Evolutionary conservation across 257 asterid genomes (phyloP).

Genomic region (Solanum lycopersicoides): DNA sequence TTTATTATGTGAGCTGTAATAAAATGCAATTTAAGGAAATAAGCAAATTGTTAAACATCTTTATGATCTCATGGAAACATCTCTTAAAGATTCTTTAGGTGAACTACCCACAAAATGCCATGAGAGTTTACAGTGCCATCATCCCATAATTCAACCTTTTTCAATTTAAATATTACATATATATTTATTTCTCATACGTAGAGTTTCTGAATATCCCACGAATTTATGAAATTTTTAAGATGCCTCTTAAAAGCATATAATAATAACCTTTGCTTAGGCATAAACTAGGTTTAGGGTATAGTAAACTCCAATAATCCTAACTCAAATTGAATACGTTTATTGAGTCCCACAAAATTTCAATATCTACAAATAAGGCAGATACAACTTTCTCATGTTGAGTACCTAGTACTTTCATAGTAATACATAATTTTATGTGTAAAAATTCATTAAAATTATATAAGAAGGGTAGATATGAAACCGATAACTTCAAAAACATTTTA

Average conservation of each 20-base stretch:
- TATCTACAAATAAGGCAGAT: accelerated
- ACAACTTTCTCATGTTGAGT: not conserved
- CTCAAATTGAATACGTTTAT: accelerated
- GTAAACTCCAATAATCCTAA: no score
- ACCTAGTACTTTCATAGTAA: not conserved
- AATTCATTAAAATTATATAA: not conserved
- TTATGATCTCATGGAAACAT: not conserved
- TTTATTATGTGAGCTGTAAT: no score
- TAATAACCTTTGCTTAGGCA: no score
- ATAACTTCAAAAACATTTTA: not conserved
- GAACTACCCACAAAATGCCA: not conserved
- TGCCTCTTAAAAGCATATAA: no score
- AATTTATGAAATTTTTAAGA: no score
- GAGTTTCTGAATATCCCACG: no score
- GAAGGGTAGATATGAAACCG: not conserved
- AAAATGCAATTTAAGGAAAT: not conserved
- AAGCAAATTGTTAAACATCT: not conserved
- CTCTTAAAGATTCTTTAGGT: not conserved
- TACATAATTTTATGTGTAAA: not conserved
- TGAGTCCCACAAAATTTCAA: not conserved
- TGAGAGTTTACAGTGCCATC: not conserved
- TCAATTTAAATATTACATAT: not conserved
- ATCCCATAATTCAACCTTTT: not conserved
- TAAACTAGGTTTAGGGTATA: no score
- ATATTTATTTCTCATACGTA: no score